Evolutionary conservation across 441 rosid genomes (phyloP), one percentile per base, ranked within the genome.

Genomic region (Cnidoscolus chayamansa): DNA sequence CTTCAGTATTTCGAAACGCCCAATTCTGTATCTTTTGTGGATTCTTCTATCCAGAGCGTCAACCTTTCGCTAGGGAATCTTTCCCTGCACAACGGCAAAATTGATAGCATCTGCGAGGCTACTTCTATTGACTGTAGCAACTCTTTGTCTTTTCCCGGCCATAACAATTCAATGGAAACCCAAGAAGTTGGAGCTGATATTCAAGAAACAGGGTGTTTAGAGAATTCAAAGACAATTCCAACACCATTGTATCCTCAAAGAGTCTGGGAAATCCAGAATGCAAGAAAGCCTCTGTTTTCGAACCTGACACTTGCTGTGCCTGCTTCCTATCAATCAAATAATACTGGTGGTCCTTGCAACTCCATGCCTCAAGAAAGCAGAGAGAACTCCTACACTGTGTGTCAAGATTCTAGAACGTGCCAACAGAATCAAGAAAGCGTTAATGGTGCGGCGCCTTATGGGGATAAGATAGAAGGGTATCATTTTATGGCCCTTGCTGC

Each of bases 1-100:
- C 13, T 7, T 59, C 0, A 17, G 0, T 13, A 20, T 47, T 49
- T 7, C 7, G 66, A 47, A 25, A 16, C 74, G 9, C 65, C 58
- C n/a, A 11, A 10, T 0, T 61, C 67, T 15, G 30, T 31, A 37
- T 67, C 43, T 9, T 59, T 35, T 17, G 7, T 49, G 25, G 30
- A 17, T 31, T 48, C 66, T 16, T 53, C 66, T 0, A 4, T 37
- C 7, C 30, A 58, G 0, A 20, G 25, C 11, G 71, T 66, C 25
- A 56, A 59, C 10, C 16, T 20, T 58, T 73, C 72, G 20, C 9
- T 35, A 7, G 20, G 47, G 11, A 65, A 65, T 47, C 37, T 65
- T 57, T 47, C 65, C 7, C 7, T 65, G 6, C 7, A 15, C 32
- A 50, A 57, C 15, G 32, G n/a, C 25, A 67, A 5, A n/a, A 13